Evolutionary conservation across 805 yeast species (phyloP).

Genomic region (Pichia gijzeniarum): DNA sequence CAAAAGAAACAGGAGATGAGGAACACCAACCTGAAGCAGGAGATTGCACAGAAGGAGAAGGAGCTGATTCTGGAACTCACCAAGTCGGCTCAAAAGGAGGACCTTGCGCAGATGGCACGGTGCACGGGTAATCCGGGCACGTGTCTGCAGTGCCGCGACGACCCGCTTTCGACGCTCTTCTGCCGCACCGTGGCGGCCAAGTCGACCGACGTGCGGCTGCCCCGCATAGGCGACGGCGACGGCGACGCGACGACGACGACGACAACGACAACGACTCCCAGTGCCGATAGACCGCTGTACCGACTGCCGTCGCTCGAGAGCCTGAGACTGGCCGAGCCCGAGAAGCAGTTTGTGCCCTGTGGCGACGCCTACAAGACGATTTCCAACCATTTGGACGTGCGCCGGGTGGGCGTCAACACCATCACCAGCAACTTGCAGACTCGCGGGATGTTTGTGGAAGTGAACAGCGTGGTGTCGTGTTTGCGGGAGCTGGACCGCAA

Average conservation of each 20-base stretch:
- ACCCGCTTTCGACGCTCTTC: conserved; percentile 83
- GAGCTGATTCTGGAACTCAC: conserved; percentile 11
- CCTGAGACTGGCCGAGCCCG: conserved; percentile 25
- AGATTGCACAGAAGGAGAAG: conserved; percentile 12
- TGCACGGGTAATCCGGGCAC: conserved; percentile 90
- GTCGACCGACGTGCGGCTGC: conserved; percentile 1
- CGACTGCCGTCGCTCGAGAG: conserved; percentile 23
- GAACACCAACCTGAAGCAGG: conserved; percentile 8
- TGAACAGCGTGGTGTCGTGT: conserved; percentile 82
- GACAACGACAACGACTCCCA: too few relatives aligned
- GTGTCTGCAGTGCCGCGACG: conserved; percentile 73
- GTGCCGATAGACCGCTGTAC: too few relatives aligned
- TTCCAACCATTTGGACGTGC: conserved; percentile 73
- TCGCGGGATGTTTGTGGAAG: conserved; percentile 86
- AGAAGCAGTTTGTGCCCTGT: conserved; percentile 69
- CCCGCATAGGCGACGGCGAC: neutral
- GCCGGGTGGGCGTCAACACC: conserved; percentile 63
- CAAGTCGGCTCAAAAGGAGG: conserved; percentile 8
- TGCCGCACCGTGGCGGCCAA: conserved; percentile 70
- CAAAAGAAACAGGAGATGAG: neutral
- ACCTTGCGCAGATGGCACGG: conserved; percentile 30
- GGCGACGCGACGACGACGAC: too few relatives aligned
- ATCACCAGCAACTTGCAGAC: conserved; percentile 72
- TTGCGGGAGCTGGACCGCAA: conserved; percentile 74
- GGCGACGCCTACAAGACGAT: conserved; percentile 86